phyloP scores from a whole-genome alignment of 192 early-diverging fungal genomes.

The Linnemannia elongata region DNA sequence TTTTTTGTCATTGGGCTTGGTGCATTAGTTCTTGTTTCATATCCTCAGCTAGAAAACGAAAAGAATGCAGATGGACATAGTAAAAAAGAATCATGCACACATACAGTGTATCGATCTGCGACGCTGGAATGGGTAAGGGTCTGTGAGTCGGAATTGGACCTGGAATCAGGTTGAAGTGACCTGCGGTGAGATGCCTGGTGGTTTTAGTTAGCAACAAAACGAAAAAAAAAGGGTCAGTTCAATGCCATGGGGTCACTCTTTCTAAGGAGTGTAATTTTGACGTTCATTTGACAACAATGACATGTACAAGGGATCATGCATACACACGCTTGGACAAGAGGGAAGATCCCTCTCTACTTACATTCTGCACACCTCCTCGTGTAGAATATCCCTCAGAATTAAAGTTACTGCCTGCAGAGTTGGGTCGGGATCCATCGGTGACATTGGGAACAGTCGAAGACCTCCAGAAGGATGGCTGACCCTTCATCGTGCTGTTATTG shows the following conservation, averaged over 20 bases:
- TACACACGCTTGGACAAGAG: background rate
- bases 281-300: background rate
- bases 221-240: background rate
- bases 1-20: background rate
- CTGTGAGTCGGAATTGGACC: constrained; percentile 15
- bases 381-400: constrained; percentile 15
- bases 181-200: constrained; percentile 12
- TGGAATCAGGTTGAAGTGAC: constrained; percentile 26
- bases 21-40: background rate
- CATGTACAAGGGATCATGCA: background rate
- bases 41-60: background rate
- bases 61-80: background rate
- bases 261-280: background rate
- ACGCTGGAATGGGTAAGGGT: constrained; percentile 4
- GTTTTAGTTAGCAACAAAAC: background rate
- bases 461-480: constrained; percentile 19
- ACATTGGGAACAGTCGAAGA: constrained; percentile 31
- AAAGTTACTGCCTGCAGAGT: constrained; percentile 24
- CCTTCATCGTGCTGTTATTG: background rate
- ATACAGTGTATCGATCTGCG: constrained; percentile 43
- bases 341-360: background rate
- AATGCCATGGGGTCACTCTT: background rate
- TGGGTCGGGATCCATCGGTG: constrained; percentile 14
- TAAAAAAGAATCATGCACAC: background rate
- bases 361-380: constrained; percentile 9